phyloP scores from a whole-genome alignment of 352 stramenopile genomes.

The Plasmopara halstedii region DNA sequence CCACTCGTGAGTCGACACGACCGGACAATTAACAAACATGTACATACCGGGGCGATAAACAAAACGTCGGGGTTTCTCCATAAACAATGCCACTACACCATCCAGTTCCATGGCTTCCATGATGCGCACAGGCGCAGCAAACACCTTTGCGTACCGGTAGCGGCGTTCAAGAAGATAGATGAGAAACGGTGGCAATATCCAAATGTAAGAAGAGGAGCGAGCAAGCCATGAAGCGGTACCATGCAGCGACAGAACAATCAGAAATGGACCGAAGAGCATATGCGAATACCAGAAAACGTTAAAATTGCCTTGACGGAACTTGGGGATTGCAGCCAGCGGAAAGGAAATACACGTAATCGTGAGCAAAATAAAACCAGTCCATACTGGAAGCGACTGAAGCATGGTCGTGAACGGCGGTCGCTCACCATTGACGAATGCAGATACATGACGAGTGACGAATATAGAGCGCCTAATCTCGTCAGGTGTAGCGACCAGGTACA shows the following conservation, averaged over 20 bases:
- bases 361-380: slow-evolving; percentile 64
- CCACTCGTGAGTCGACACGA: slow-evolving; percentile 80
- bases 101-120: slow-evolving; percentile 62
- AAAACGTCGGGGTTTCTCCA: slow-evolving; percentile 71
- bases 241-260: slow-evolving; percentile 59
- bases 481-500: slow-evolving; percentile 59
- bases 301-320: slow-evolving; percentile 67
- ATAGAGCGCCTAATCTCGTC: slow-evolving; percentile 53
- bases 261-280: slow-evolving; percentile 68
- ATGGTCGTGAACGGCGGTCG: slow-evolving; percentile 57
- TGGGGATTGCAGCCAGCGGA: slow-evolving; percentile 58
- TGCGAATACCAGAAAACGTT: slow-evolving; percentile 81
- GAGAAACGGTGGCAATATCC: slow-evolving; percentile 52
- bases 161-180: slow-evolving; percentile 67
- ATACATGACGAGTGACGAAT: slow-evolving; percentile 47
- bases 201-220: slow-evolving; percentile 48
- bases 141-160: slow-evolving; percentile 69
- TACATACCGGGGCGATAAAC: slow-evolving; percentile 79
- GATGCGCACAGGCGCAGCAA: slow-evolving; percentile 51
- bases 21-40: slow-evolving; percentile 80
- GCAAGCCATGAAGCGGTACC: slow-evolving; percentile 59
- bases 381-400: slow-evolving; percentile 61
- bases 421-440: slow-evolving; percentile 35
- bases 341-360: slow-evolving; percentile 62
- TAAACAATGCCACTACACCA: slow-evolving; percentile 60